Evolutionary conservation across 2,329 filamentous ascomycete species (phyloP), one percentile per base, ranked within the genome.

Genomic region (Colletotrichum sp.): DNA sequence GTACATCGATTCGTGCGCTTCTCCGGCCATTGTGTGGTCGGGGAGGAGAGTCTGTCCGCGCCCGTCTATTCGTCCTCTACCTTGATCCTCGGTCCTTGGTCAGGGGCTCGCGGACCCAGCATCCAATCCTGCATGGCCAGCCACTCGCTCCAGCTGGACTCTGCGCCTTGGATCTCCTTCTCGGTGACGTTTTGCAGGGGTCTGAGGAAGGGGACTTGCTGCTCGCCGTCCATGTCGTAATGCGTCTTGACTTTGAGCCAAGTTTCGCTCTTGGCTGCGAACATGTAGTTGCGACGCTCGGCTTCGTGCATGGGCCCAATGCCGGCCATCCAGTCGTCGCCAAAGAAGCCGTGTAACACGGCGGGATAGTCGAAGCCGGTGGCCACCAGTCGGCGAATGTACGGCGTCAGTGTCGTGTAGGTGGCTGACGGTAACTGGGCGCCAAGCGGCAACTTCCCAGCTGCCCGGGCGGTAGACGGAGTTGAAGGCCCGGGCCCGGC

Each of bases 111-210:
- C 2, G 95, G 94, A 3, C 96, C 96, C n/a, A 98, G 88, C 96
- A 98, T 98, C 96, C 96, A 98, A 84, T 98, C 96, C 84, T 98
- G 95, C 95, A 98, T 98, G 15, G 95, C 95, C 36, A 98, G 87
- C 96, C 96, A 98, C 81, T 96, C 93, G 82, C 95, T 98, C 97
- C 97, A 99, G 75, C 90, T 93, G 77, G 91, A 90, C 86, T 98
- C 96, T 0, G 96, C 96, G 16, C 88, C 91, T 77, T 94, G 91
- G 77, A 98, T 95, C 86, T 98, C 97, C 27, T 92, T 91, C 81
- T 96, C 92, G 9, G 92, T 91, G 1, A 94, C 92, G 71, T 93
- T 91, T 80, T 94, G 93, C n/a, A 98, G 86, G 6, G 96, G 96
- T 78, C 93, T 93, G 80, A 98, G 87, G 82, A 98, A 98, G 1